These are phyloP conservation scores for Cladochytrium replicatum DNA, from an alignment of 192 early-diverging fungal species.

Conservation along the genomic window DNA sequence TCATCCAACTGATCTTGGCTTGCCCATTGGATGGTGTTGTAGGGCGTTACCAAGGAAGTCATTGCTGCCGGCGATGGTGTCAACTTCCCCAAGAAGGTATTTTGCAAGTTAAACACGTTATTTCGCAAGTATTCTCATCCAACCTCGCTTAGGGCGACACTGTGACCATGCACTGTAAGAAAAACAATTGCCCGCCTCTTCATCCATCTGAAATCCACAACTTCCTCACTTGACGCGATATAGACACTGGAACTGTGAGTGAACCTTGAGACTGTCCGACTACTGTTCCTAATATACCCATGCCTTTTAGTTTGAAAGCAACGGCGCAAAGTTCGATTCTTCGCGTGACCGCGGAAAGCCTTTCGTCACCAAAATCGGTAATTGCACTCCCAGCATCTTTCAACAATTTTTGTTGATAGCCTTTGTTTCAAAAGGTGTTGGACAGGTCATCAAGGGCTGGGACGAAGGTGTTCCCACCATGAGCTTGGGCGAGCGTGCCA, in stretches of 20 bases:
- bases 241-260: conserved; percentile 32
- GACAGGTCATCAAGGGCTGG: conserved; percentile 78
- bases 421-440: no score
- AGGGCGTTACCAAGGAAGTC: conserved; percentile 43
- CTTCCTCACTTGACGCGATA: no score
- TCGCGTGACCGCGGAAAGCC: conserved; percentile 74
- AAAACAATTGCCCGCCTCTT: no score
- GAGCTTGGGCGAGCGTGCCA: conserved; percentile 81
- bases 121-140: not conserved
- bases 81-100: conserved; percentile 45
- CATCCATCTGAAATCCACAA: no score
- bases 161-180: conserved; percentile 41
- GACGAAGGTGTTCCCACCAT: conserved; percentile 89
- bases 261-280: conserved; percentile 1
- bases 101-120: not conserved
- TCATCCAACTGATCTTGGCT: no score
- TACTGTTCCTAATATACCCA: conserved; percentile 4
- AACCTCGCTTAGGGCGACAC: conserved; percentile 25
- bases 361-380: conserved; percentile 80
- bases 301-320: conserved; percentile 28
- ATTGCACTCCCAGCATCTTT: no score
- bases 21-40: no score
- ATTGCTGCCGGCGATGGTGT: conserved; percentile 40
- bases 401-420: no score
- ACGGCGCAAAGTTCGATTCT: conserved; percentile 81